Percentiles rank a stretch among this genome's conserved stretches.
Conservation (phyloP, 2,329 filamentous ascomycete species). For the Cladophialophora carrionii region DNA sequence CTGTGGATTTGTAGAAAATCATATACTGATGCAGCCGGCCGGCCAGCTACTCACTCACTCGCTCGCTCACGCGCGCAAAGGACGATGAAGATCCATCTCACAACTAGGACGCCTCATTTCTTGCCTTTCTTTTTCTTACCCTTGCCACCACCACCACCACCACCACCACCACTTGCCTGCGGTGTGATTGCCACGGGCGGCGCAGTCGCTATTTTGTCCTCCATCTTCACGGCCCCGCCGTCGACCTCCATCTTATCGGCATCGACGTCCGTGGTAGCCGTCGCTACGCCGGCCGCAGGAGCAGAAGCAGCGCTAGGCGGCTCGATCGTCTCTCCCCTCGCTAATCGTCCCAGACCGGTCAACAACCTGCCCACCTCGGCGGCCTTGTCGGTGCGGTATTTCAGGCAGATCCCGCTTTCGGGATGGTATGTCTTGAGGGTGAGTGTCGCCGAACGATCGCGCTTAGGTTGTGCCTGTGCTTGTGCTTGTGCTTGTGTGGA, state of each 20-base stretch:
- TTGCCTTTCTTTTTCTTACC: conserved; percentile 38
- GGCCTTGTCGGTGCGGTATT: conserved; percentile 89
- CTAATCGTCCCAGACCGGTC: conserved; percentile 73
- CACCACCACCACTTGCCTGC: conserved; percentile 24
- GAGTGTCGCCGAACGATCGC: conserved; percentile 65
- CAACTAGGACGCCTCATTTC: conserved; percentile 28
- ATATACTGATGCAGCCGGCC: background rate
- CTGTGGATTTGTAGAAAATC: background rate
- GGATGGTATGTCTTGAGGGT: conserved; percentile 90
- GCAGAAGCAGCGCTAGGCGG: conserved; percentile 40
- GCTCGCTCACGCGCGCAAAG: too few species aligned
- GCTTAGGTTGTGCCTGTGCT: conserved; percentile 36
- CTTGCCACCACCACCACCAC: conserved; percentile 29
- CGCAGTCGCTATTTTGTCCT: conserved; percentile 26
- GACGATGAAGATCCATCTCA: background rate
- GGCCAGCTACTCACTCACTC: background rate
- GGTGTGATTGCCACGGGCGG: conserved; percentile 24
- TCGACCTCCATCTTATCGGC: conserved; percentile 38
- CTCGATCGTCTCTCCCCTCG: conserved; percentile 65
- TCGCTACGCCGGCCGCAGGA: conserved; percentile 45
- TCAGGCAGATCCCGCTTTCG: conserved; percentile 75
- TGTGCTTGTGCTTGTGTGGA: conserved; percentile 23
- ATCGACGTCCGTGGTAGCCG: conserved; percentile 30
- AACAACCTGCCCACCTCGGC: conserved; percentile 86
- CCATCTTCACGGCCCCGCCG: conserved; percentile 20